Conservation (phyloP, 2,329 filamentous ascomycete species). For the Aspergillus thermomutatus region DNA sequence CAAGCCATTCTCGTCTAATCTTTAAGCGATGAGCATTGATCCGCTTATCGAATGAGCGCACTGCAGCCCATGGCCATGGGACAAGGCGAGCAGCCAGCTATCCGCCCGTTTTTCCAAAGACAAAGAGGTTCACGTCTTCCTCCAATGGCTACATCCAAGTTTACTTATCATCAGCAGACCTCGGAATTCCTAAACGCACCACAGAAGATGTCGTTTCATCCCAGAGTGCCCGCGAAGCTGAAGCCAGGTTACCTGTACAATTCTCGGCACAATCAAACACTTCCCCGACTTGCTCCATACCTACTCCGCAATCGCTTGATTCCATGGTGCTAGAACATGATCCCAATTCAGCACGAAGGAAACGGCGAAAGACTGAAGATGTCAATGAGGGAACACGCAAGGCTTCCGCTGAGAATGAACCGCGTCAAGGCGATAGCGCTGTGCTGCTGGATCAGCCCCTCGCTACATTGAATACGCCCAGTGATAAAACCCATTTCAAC, state of each 20-base stretch:
- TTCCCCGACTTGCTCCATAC: not conserved
- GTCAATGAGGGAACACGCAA: slow-evolving; percentile 10
- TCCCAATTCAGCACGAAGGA: slow-evolving; percentile 31
- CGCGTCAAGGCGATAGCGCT: not conserved
- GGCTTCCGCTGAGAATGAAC: not conserved
- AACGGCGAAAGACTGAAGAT: slow-evolving; percentile 32
- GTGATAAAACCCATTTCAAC: no score
- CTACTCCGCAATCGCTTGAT: not conserved
- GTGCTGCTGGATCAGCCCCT: not conserved
- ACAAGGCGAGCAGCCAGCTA: slow-evolving; percentile 34
- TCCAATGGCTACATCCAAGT: not conserved
- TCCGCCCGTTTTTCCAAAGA: slow-evolving; percentile 43
- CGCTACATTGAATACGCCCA: not conserved
- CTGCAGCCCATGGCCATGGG: slow-evolving; percentile 36
- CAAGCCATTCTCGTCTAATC: not conserved
- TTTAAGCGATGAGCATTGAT: slow-evolving; percentile 19
- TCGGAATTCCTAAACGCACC: slow-evolving; percentile 7
- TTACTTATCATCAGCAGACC: slow-evolving; percentile 18
- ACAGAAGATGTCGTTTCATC: slow-evolving; percentile 5
- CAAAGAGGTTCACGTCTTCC: slow-evolving; percentile 31
- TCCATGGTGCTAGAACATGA: slow-evolving; percentile 26
- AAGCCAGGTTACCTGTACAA: not conserved
- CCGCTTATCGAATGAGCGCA: slow-evolving; percentile 22
- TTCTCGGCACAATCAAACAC: not conserved
- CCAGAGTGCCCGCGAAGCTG: not conserved